Base-by-base conservation (phyloP, 306 rosid species). In the Casuarina equisetifolia region DNA sequence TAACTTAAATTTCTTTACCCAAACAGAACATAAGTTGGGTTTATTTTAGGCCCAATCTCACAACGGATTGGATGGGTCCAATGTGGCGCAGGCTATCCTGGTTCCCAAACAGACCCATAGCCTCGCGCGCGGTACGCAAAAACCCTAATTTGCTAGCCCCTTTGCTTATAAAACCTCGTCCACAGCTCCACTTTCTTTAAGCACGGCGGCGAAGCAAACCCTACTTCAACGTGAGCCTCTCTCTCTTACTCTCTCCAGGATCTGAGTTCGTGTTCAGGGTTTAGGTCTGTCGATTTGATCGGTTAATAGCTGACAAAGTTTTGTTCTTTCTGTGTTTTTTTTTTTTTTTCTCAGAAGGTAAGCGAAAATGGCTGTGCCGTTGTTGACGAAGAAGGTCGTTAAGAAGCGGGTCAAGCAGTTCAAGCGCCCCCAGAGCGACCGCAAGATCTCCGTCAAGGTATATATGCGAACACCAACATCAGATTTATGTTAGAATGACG, bases 341-440 rank as follows among this genome's bases (percentile, higher is more conserved):
- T 25, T 25, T 25, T 25, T 25, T 25, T 54, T 3, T 25, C 17
- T 11, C 53, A 54, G 51, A n/a, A 73, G 74, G 67, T 76, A 12
- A 71, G 88, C 50, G 3, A 78, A 79, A 69, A 86, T 91, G 97
- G 97, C 92, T 6, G 93, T 91, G 6, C 97, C 97, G 36, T 74
- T 92, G 78, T 82, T 92, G 53, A 59, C 89, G 20, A 92, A 92
- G 88, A 81, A 82, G 82, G 84, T 92, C 66, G 86, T 88, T 13
- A 94, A 92, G 93, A 92, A 94, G 92, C 57, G 97, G 80, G 91
- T 90, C 74, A 94, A 94, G 85, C 66, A 73, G 57, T 94, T 94
- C 78, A 94, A 84, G 77, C 84, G 98, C 59, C 92, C 96, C 16
- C 97, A 92, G 75, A 68, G 97, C 4, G 97, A 90, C 79, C 91